A percentile compares a stretch with the other conserved stretches of the same genome.
Conservation (phyloP, 352 stramenopile species). For the Phytophthora aleatoria region DNA sequence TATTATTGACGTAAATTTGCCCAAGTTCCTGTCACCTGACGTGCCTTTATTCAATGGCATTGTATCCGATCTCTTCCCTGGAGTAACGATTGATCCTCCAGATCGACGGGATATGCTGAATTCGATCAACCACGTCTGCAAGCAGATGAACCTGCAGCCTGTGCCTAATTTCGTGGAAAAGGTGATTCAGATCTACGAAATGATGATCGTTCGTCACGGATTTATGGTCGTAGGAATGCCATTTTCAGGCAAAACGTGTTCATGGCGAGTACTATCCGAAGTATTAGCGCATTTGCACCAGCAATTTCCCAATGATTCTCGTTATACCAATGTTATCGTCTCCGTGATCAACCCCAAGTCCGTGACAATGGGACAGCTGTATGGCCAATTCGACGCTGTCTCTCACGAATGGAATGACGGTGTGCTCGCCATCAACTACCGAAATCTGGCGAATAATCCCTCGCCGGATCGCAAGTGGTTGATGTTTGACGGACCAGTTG, state of each 20-base stretch:
- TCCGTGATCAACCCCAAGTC: slow-evolving; percentile 94
- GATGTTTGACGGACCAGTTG: slow-evolving; percentile 93
- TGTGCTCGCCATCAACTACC: slow-evolving; percentile 93
- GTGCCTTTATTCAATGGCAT: slow-evolving; percentile 95
- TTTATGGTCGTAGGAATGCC: slow-evolving; percentile 97
- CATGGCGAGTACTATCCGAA: slow-evolving; percentile 89
- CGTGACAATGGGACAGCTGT: slow-evolving; percentile 93
- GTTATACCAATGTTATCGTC: slow-evolving; percentile 81
- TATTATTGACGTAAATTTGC: slow-evolving; percentile 95
- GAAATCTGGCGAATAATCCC: slow-evolving; percentile 77
- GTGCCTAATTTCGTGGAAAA: slow-evolving; percentile 93
- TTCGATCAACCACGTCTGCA: slow-evolving; percentile 82
- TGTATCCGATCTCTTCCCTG: slow-evolving; percentile 93
- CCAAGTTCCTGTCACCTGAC: slow-evolving; percentile 94
- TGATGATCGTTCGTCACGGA: slow-evolving; percentile 96
- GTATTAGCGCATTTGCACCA: slow-evolving; percentile 84
- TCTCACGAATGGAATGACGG: slow-evolving; percentile 96
- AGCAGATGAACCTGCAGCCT: slow-evolving; percentile 83
- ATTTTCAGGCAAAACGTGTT: slow-evolving; percentile 93
- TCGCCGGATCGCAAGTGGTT: slow-evolving; percentile 91
- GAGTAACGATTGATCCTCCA: slow-evolving; percentile 88
- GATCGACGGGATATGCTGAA: slow-evolving; percentile 86
- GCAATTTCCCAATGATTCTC: slow-evolving; percentile 59
- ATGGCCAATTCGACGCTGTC: slow-evolving; percentile 94
- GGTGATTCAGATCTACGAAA: slow-evolving; percentile 96